Base-by-base conservation (phyloP, 108 stramenopile genomes). In the Pelagomonas calceolata region DNA sequence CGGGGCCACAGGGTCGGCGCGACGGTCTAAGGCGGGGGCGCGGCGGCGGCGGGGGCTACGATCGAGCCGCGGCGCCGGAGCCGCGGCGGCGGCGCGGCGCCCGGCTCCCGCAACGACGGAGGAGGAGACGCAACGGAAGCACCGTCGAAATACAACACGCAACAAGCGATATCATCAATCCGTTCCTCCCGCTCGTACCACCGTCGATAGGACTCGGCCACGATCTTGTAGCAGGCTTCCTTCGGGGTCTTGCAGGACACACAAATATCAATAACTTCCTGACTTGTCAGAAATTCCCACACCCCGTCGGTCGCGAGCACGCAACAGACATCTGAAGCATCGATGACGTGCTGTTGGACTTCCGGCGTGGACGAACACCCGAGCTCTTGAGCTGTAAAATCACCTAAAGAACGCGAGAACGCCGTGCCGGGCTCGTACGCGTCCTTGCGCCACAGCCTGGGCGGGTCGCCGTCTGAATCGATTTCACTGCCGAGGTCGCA, bases 181-280 rank as follows among this genome's bases (percentile, higher is more conserved):
- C 98, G 87, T 46, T 94, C 79, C 78, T 98, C 98, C 69, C 94
- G 95, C 71, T 95, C 92, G 45, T 96, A 82, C 98, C 98, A 98
- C 66, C 94, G 66, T 63, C 96, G 90, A 73, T 95, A 98, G 64
- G 93, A 85, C 71, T 94, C 95, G 14, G 89, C 91, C 30, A 97
- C 94, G 0, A 97, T 90, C 18, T 93, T 93, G 46, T 90, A 88
- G 71, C 95, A 95, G 7, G 97, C 97, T 34, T 89, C 85, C 31
- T 91, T 63, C 30, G 97, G 94, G 73, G 92, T 86, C 32, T 68
- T 66, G 46, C 79, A 80, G 30, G 83, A 71, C 29, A 70, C 75
- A 68, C 89, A 88, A 65, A 91, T 81, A 67, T 89, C 88, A 46
- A 90, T 85, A 9, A 90, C 88, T 63, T 79, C 72, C 75, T 90